phyloP scores from a whole-genome alignment of 768 basidiomycete species.

The Cystofilobasidium capitatum region DNA sequence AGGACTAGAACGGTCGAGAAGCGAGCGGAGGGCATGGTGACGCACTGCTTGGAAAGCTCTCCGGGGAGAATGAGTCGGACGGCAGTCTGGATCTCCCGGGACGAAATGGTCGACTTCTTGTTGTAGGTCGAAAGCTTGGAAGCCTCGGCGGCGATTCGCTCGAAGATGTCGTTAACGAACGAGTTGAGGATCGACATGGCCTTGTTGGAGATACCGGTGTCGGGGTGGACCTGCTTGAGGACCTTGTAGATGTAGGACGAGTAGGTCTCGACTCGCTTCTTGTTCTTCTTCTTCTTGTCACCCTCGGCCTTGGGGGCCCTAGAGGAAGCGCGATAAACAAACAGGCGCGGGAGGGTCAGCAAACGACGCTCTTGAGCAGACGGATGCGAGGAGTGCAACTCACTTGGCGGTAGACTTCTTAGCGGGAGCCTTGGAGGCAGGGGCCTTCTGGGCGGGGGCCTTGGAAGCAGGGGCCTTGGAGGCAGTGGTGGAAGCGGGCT shows the following conservation, averaged over 20 bases:
- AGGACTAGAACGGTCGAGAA: background rate
- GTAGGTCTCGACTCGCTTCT: constrained; percentile 28
- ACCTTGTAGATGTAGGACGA: constrained; percentile 29
- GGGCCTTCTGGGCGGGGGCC: constrained; percentile 26
- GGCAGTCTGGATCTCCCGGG: constrained; percentile 93
- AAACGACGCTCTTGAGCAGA: background rate
- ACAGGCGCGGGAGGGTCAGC: background rate
- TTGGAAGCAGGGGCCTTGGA: constrained; percentile 23
- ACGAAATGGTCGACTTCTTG: constrained; percentile 97
- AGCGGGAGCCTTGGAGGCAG: constrained; percentile 57
- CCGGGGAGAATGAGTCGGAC: constrained; percentile 95
- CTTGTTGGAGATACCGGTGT: constrained; percentile 53
- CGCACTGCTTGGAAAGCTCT: constrained; percentile 63
- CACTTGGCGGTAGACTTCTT: constrained; percentile 65
- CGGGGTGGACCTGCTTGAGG: constrained; percentile 28
- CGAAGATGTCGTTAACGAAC: constrained; percentile 92
- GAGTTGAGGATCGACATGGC: constrained; percentile 94
- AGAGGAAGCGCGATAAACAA: background rate
- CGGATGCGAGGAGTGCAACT: background rate
- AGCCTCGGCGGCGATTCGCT: constrained; percentile 83
- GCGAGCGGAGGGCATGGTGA: background rate
- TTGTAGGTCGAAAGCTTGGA: constrained; percentile 94
- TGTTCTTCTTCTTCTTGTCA: constrained; percentile 27
- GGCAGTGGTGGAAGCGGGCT: constrained; percentile 26
- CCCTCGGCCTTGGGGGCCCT: constrained; percentile 27